Conservation (phyloP, 1,139 yeast genomes). For the Candida smagusa region DNA sequence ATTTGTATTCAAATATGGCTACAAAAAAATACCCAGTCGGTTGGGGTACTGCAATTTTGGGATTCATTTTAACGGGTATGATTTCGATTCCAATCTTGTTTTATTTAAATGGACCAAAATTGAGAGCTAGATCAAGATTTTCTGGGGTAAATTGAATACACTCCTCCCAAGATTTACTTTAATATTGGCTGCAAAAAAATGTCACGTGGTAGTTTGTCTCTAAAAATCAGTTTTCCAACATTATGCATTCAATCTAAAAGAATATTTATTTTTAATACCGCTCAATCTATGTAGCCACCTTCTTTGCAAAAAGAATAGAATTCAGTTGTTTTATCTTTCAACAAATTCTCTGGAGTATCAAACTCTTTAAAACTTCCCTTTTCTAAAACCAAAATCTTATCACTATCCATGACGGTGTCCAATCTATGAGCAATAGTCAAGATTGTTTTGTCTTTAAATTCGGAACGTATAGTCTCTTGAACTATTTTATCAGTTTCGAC, state of each 20-base stretch:
- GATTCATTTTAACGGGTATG: slow-evolving; percentile 39
- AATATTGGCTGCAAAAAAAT: too few relatives aligned
- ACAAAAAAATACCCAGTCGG: slow-evolving; percentile 50
- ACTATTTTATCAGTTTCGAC: slow-evolving; percentile 25
- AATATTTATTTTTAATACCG: slow-evolving; percentile 4
- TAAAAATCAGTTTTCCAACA: too few relatives aligned
- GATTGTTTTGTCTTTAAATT: slow-evolving; percentile 22
- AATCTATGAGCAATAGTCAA: slow-evolving; percentile 25
- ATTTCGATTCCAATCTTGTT: slow-evolving; percentile 44
- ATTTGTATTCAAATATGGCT: slow-evolving; percentile 45
- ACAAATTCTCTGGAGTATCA: slow-evolving; percentile 18
- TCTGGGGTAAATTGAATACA: too few relatives aligned
- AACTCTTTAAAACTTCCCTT: slow-evolving; percentile 21
- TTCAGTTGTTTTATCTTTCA: slow-evolving; percentile 15
- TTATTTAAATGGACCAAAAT: slow-evolving; percentile 45
- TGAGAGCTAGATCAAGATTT: slow-evolving; percentile 44
- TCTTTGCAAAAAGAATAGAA: slow-evolving; percentile 20
- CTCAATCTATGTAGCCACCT: slow-evolving; percentile 14
- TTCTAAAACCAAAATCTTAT: slow-evolving; percentile 22
- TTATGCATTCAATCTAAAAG: too few relatives aligned
- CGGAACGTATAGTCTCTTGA: slow-evolving; percentile 22
- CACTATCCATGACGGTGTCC: slow-evolving; percentile 25
- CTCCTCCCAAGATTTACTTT: too few relatives aligned
- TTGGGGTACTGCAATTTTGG: slow-evolving; percentile 53
- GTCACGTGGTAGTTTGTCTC: too few relatives aligned